A percentile compares a stretch with the other conserved stretches of the same genome.
Conservation (phyloP, 2,329 filamentous ascomycete species). For the Verruconis gallopava region DNA sequence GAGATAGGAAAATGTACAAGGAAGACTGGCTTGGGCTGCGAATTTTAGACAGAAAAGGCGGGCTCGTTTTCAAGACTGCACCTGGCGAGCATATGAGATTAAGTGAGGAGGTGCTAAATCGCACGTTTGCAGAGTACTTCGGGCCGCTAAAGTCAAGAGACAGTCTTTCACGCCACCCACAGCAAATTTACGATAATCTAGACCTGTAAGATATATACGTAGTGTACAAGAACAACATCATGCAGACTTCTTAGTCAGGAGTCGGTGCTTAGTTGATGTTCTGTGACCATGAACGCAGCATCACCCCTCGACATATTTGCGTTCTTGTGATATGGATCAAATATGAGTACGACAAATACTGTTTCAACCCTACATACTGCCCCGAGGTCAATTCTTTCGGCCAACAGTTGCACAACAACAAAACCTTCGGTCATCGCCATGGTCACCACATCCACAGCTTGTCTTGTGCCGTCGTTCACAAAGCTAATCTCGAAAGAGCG, state of each 20-base stretch:
- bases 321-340: neutral
- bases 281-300: neutral
- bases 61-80: slow-evolving; percentile 59
- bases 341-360: neutral
- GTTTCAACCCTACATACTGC: neutral
- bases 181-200: neutral
- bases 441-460: no score
- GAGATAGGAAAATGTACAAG: slow-evolving; percentile 59
- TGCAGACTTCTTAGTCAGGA: no score
- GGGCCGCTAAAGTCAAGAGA: slow-evolving; percentile 29
- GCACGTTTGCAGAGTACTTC: slow-evolving; percentile 55
- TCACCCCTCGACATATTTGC: neutral
- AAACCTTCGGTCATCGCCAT: neutral
- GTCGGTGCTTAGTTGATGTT: no score
- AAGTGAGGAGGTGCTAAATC: slow-evolving; percentile 48
- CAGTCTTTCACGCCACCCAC: neutral
- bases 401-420: neutral
- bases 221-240: no score
- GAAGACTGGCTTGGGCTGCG: slow-evolving; percentile 91
- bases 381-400: neutral
- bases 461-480: no score
- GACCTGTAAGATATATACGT: neutral
- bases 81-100: slow-evolving; percentile 78
- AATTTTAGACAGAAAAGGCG: slow-evolving; percentile 64
- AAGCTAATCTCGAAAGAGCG: no score